phyloP scores from a whole-genome alignment of 441 rosid genomes.

The Sinapis alba region DNA sequence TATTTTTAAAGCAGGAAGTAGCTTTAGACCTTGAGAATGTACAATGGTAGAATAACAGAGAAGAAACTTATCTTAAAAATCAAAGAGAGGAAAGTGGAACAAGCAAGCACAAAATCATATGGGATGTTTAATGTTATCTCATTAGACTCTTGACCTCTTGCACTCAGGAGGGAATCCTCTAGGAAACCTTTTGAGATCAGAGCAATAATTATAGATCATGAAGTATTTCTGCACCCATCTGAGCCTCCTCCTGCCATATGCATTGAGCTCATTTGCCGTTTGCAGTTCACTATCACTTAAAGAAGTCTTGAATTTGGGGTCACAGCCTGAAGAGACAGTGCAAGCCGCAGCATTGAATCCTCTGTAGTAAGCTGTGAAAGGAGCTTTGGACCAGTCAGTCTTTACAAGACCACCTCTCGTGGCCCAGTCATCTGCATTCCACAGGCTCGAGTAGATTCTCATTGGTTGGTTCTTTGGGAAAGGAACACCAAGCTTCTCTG shows the following conservation, averaged over 20 bases:
- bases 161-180: constrained; percentile 52
- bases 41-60: neutral
- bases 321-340: constrained; percentile 31
- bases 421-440: constrained; percentile 70
- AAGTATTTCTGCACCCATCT: constrained; percentile 66
- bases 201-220: constrained; percentile 61
- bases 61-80: neutral
- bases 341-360: constrained; percentile 46
- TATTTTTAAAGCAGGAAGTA: neutral
- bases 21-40: constrained; percentile 12
- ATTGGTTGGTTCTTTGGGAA: constrained; percentile 60
- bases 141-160: constrained; percentile 19
- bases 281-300: constrained; percentile 4
- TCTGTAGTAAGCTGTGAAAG: constrained; percentile 69
- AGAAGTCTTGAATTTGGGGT: constrained; percentile 24
- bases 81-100: neutral
- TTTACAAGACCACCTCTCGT: constrained; percentile 57
- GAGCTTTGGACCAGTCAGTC: constrained; percentile 64
- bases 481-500: constrained; percentile 51
- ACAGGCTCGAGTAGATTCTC: constrained; percentile 55
- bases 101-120: neutral
- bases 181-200: constrained; percentile 56
- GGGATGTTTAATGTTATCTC: neutral
- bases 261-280: constrained; percentile 42
- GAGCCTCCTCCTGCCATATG: constrained; percentile 45